Conservation (phyloP, 2,329 filamentous ascomycete species). For the Colletotrichum filicis region DNA sequence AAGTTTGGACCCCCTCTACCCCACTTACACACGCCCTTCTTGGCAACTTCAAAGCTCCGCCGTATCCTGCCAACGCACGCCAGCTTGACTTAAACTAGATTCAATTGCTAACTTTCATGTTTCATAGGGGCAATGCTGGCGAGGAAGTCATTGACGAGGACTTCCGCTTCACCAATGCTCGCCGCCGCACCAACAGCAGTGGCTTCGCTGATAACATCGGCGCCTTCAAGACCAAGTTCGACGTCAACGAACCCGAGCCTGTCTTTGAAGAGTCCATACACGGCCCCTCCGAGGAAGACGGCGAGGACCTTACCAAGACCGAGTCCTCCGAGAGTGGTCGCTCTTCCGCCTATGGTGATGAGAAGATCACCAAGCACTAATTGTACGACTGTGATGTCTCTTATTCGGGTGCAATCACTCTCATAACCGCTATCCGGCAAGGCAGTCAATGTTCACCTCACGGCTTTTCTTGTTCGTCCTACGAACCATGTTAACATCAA, state of each 20-base stretch:
- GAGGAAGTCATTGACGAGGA: conserved; percentile 86
- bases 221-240: conserved; percentile 97
- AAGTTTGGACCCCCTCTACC: conserved; percentile 49
- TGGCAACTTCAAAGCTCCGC: not conserved
- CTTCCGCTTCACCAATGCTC: conserved; percentile 86
- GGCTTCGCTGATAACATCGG: conserved; percentile 75
- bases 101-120: conserved; percentile 24
- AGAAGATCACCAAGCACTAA: conserved; percentile 46
- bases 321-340: conserved; percentile 69
- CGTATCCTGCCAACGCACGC: not conserved
- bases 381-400: not conserved
- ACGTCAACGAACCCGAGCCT: conserved; percentile 87
- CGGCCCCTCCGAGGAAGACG: conserved; percentile 67
- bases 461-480: not conserved
- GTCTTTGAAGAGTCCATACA: conserved; percentile 91
- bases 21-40: conserved; percentile 24
- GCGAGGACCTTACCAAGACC: conserved; percentile 65
- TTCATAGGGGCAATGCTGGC: conserved; percentile 79
- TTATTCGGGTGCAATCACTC: conserved; percentile 6
- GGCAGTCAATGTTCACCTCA: conserved; percentile 22
- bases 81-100: not conserved
- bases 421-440: conserved; percentile 8
- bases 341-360: conserved; percentile 65
- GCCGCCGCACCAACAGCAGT: conserved; percentile 93
- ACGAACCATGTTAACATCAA: conserved; percentile 1